Evolutionary conservation across 768 basidiomycete species (phyloP).

Genomic region (Cyclocybe aegerita): DNA sequence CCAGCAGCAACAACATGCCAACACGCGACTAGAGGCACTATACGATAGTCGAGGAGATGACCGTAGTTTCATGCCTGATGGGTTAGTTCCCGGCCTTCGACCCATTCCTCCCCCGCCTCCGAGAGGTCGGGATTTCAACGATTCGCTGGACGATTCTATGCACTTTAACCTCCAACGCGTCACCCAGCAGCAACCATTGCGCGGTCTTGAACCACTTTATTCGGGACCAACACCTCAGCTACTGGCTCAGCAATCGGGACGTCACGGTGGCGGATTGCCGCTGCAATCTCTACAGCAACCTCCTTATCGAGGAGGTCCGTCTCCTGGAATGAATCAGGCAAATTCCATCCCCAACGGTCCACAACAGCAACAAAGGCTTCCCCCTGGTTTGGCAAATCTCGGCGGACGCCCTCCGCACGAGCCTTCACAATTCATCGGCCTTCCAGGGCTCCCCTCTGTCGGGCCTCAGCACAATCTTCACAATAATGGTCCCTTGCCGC

Average conservation of each 20-base stretch:
- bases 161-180: constrained; percentile 63
- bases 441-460: constrained; percentile 43
- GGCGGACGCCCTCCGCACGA: constrained; percentile 83
- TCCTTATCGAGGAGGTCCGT: constrained; percentile 70
- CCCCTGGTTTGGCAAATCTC: constrained; percentile 79
- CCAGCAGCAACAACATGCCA: constrained; percentile 40
- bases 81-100: constrained; percentile 83
- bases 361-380: constrained; percentile 58
- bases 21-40: constrained; percentile 60
- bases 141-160: constrained; percentile 59
- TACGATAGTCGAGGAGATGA: constrained; percentile 77
- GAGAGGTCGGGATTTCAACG: constrained; percentile 55
- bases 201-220: constrained; percentile 58
- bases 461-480: constrained; percentile 47
- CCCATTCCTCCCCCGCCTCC: constrained; percentile 61
- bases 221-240: constrained; percentile 45
- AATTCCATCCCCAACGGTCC: constrained; percentile 42
- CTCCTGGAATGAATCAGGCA: constrained; percentile 52
- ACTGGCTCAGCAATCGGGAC: constrained; percentile 55
- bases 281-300: constrained; percentile 61
- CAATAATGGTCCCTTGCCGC: constrained; percentile 33
- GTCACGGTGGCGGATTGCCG: constrained; percentile 49
- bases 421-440: constrained; percentile 61
- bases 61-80: constrained; percentile 78
- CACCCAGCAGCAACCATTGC: constrained; percentile 45